Conservation (phyloP, 2,329 filamentous ascomycete species). For the Aspergillus sergii region DNA sequence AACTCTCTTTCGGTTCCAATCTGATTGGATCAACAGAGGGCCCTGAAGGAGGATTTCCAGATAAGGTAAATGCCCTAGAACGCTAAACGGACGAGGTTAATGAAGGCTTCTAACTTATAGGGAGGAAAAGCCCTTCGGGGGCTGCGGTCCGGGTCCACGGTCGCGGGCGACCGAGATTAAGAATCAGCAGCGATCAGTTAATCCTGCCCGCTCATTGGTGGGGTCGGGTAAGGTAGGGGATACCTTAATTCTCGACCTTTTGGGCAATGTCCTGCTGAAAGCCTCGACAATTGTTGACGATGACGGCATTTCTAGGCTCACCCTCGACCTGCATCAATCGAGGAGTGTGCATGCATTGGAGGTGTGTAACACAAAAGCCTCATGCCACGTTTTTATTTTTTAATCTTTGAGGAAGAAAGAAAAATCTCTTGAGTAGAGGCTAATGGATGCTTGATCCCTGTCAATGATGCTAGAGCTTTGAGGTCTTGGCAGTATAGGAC, state of each 20-base stretch:
- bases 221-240: neutral
- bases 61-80: slow-evolving; percentile 6
- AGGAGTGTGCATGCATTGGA: slow-evolving; percentile 12
- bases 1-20: neutral
- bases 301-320: slow-evolving; percentile 1
- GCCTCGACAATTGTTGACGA: neutral
- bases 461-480: neutral
- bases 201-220: neutral
- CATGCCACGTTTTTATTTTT: slow-evolving; percentile 14
- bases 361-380: slow-evolving; percentile 15
- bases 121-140: slow-evolving; percentile 11
- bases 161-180: slow-evolving; percentile 11
- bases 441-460: slow-evolving; percentile 2
- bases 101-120: neutral
- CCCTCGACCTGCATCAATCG: slow-evolving; percentile 15
- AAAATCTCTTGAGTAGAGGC: neutral
- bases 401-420: neutral
- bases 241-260: neutral
- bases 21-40: neutral
- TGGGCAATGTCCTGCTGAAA: neutral
- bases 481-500: neutral
- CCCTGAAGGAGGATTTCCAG: neutral
- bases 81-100: neutral
- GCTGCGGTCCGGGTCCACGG: slow-evolving; percentile 14
- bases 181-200: neutral